Evolutionary conservation across 2,329 filamentous ascomycete genomes (phyloP), one percentile per base, ranked within the genome.

Genomic region (Sporothrix phasma): DNA sequence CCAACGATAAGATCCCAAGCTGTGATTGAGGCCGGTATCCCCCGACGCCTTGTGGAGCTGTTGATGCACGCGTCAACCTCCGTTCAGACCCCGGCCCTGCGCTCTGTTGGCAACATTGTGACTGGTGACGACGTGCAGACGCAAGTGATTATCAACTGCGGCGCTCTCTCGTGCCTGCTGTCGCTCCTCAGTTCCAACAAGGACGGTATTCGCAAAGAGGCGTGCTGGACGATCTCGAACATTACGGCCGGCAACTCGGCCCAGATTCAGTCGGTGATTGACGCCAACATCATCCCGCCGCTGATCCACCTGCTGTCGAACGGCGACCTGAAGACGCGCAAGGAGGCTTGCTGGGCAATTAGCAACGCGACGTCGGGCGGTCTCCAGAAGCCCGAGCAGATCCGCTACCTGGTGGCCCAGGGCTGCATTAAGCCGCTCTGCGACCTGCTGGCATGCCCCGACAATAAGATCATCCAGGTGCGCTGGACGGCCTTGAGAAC

Each of bases 391-490:
- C 94, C 94, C 1, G 94, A 97, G 66, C 94, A 99, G 80, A 99
- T 99, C 72, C 88, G 94, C 70, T 97, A 96, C 76, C 84, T 99
- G 49, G 94, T 99, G 37, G 79, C 86, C 41, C 90, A 94, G 78
- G 94, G 94, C 69, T 97, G 92, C 81, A 97, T 99, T 79, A 96
- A 93, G 80, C 94, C 94, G 3, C 84, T 99, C 39, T 99, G 94
- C 76, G 94, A 99, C 73, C 85, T 99, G 29, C 86, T 99, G 64
- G 87, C 86, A 45, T 99, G 94, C 82, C 95, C 95, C 34, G 94
- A 99, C 78, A 99, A 99, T 81, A 99, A 99, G 85, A 99, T 99
- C 75, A 99, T 99, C 72, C 94, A 99, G 78, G 94, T 99, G 69
- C 94, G 68, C 85, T 99, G 58, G 94, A 99, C 73, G 94, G 94